These are phyloP conservation scores for Penicillium cinerascens DNA, from an alignment of 495 filamentous ascomycete species.

Conservation along the genomic window DNA sequence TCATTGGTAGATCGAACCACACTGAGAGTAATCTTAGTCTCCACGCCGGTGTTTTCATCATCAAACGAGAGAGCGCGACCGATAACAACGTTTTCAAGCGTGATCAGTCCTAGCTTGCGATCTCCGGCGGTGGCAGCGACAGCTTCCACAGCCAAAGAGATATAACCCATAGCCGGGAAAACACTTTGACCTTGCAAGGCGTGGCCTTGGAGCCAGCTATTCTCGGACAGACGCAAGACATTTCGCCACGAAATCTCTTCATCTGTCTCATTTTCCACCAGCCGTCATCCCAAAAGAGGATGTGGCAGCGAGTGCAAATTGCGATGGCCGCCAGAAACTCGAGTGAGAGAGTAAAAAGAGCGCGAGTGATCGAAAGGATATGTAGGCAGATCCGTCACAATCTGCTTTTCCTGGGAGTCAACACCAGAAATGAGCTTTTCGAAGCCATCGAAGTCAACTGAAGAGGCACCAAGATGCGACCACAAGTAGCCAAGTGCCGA, in stretches of 20 bases:
- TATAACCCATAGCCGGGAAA: slow-evolving; percentile 57
- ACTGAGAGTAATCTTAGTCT: slow-evolving; percentile 35
- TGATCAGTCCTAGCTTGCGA: background rate
- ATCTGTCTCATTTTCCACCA: slow-evolving; percentile 1
- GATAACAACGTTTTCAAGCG: slow-evolving; percentile 2
- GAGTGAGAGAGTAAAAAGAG: slow-evolving; percentile 44
- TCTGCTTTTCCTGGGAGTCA: background rate
- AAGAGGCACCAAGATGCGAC: slow-evolving; percentile 14
- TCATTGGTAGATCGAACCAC: background rate
- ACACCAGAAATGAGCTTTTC: no score
- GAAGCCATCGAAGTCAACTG: background rate
- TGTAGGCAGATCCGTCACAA: slow-evolving; percentile 31
- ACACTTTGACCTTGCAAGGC: slow-evolving; percentile 36
- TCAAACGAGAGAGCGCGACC: background rate
- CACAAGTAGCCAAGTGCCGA: slow-evolving; percentile 47
- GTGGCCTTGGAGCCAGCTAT: slow-evolving; percentile 37
- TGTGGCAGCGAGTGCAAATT: slow-evolving; percentile 29
- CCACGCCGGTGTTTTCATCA: slow-evolving; percentile 17
- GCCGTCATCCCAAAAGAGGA: background rate
- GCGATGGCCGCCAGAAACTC: slow-evolving; percentile 17
- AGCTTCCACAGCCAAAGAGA: slow-evolving; percentile 57
- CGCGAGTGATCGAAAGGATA: slow-evolving; percentile 48
- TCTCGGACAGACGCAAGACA: slow-evolving; percentile 23
- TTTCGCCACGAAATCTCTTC: slow-evolving; percentile 27
- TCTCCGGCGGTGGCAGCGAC: background rate